Percentiles rank a stretch among this genome's conserved stretches.
Evolutionary conservation across 345 rosid species (phyloP).

Genomic region (Bruguiera gymnorhiza): DNA sequence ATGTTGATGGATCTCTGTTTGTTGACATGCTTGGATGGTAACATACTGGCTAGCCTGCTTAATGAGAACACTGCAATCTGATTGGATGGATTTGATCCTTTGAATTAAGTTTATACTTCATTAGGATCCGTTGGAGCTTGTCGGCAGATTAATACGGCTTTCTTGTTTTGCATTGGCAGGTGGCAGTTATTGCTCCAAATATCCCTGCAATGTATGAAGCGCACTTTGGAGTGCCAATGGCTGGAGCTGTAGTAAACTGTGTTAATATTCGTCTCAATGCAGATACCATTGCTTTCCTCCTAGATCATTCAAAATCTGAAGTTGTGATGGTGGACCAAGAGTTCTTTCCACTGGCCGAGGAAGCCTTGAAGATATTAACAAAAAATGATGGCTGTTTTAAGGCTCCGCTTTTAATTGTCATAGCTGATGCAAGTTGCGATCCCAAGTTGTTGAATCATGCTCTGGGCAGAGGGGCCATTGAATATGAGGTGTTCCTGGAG

Average conservation of each 20-base stretch:
- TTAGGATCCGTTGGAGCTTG: not conserved
- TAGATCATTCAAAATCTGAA: conserved; percentile 61
- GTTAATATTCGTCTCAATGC: conserved; percentile 88
- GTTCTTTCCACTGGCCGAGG: conserved; percentile 62
- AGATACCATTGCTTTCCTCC: conserved; percentile 64
- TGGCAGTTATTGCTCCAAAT: conserved; percentile 83
- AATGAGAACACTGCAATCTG: no score
- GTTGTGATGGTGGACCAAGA: conserved; percentile 88
- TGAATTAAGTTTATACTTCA: not conserved
- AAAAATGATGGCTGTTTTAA: conserved; percentile 46
- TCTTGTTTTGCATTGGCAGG: conserved; percentile 40
- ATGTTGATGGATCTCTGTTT: not conserved
- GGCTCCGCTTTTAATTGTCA: conserved; percentile 62
- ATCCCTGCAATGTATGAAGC: conserved; percentile 80
- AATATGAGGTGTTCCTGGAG: conserved; percentile 76
- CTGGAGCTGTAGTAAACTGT: conserved; percentile 75
- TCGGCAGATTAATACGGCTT: not conserved
- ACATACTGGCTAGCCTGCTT: not conserved
- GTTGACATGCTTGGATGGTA: not conserved
- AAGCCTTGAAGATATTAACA: conserved; percentile 59
- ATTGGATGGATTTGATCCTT: not conserved
- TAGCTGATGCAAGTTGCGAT: conserved; percentile 71
- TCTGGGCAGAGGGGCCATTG: conserved; percentile 65
- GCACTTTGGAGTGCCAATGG: conserved; percentile 92
- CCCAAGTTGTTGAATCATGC: conserved; percentile 49